Conservation (phyloP, 192 early-diverging fungal genomes). For the Backusella parvicylindrica region DNA sequence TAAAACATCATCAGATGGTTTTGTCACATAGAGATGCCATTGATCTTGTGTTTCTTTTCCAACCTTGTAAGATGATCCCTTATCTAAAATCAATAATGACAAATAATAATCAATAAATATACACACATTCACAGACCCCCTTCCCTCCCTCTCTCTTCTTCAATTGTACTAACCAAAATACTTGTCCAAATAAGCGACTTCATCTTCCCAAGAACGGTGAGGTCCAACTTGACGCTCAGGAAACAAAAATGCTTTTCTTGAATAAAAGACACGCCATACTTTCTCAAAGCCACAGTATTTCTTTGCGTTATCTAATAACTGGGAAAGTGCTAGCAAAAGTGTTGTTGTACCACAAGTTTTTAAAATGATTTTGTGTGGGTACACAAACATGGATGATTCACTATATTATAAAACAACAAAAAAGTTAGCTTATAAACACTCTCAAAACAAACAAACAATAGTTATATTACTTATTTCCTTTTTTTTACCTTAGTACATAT, state of each 20-base stretch:
- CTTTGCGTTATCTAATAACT: constrained; percentile 80
- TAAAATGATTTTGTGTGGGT: constrained; percentile 90
- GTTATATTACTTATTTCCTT: not conserved
- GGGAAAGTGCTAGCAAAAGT: constrained; percentile 81
- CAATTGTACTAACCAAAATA: constrained; percentile 47
- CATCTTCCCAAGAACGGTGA: constrained; percentile 90
- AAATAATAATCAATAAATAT: not conserved
- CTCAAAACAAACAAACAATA: not conserved
- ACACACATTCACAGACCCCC: not conserved
- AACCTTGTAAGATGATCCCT: constrained; percentile 82
- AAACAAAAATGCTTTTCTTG: constrained; percentile 95
- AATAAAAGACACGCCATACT: constrained; percentile 88
- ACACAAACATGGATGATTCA: constrained; percentile 98
- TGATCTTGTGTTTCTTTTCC: constrained; percentile 93
- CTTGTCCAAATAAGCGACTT: constrained; percentile 72
- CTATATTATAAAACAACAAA: constrained; percentile 28
- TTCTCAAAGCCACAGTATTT: constrained; percentile 58
- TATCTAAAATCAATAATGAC: constrained; percentile 31
- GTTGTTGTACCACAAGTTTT: constrained; percentile 99
- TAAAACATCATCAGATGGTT: constrained; percentile 55
- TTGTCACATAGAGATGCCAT: constrained; percentile 90
- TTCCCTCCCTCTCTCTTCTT: not conserved
- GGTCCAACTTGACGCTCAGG: constrained; percentile 86
- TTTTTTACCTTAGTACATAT: constrained; percentile 78
- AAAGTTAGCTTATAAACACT: not conserved